Evolutionary conservation across 805 yeast genomes (phyloP).

Genomic region (Nakazawaea anatomiae): DNA sequence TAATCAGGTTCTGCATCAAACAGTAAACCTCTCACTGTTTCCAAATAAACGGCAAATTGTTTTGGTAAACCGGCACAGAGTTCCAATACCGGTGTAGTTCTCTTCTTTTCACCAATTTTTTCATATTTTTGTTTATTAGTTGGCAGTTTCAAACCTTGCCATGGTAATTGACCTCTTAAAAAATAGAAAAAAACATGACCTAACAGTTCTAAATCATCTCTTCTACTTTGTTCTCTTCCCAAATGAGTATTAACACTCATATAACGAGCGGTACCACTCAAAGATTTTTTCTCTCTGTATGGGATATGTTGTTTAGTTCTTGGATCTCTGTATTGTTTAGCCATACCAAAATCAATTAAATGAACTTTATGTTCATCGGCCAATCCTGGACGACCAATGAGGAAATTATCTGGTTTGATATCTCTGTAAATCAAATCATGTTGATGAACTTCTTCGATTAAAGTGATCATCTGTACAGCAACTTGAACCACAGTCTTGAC

Average conservation of each 20-base stretch:
- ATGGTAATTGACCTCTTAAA: constrained; percentile 88
- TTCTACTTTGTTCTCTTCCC: constrained; percentile 93
- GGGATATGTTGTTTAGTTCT: constrained; percentile 94
- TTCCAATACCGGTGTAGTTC: constrained; percentile 80
- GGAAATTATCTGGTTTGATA: constrained; percentile 95
- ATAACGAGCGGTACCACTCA: constrained; percentile 97
- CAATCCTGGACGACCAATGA: constrained; percentile 84
- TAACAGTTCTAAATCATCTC: constrained; percentile 94
- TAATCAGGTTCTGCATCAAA: constrained; percentile 96
- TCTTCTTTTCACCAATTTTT: constrained; percentile 94
- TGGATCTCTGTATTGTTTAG: constrained; percentile 96
- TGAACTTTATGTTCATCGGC: constrained; percentile 81
- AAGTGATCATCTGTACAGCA: constrained; percentile 88
- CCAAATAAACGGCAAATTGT: constrained; percentile 89
- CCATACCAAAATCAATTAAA: constrained; percentile 98
- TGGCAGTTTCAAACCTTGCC: constrained; percentile 99
- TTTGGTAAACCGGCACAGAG: constrained; percentile 85
- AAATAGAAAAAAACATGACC: constrained; percentile 97
- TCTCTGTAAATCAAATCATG: constrained; percentile 92
- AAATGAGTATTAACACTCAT: constrained; percentile 97
- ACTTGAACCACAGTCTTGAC: constrained; percentile 89
- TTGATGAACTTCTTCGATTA: constrained; percentile 83
- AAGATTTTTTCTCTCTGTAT: constrained; percentile 89
- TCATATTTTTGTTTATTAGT: constrained; percentile 97
- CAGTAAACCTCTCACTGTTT: constrained; percentile 78